These are phyloP conservation scores for Trichosanthes truncata DNA, from an alignment of 306 rosid genomes.

Conservation along the genomic window DNA sequence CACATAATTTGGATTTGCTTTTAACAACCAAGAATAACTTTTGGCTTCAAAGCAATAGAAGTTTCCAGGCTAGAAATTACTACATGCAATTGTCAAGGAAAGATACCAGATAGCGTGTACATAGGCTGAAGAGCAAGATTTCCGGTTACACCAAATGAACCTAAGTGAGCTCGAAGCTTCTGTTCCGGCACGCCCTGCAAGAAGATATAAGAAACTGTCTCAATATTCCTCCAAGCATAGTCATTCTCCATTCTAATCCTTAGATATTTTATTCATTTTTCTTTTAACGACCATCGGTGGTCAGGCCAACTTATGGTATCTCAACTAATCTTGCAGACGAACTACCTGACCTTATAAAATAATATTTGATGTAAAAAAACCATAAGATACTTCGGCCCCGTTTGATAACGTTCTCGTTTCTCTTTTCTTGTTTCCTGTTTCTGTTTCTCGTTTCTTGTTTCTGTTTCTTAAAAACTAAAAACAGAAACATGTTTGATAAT, in stretches of 20 bases:
- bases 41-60: not conserved
- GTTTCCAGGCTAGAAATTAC: not conserved
- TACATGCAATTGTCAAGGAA: slow-evolving; percentile 1
- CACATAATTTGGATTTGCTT: not conserved
- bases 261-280: not conserved
- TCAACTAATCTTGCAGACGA: not conserved
- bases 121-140: slow-evolving; percentile 99
- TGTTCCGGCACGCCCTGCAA: slow-evolving; percentile 97
- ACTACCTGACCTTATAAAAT: not conserved
- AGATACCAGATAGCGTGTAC: slow-evolving; percentile 93
- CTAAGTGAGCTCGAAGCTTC: slow-evolving; percentile 90
- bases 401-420: too few species aligned
- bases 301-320: not conserved
- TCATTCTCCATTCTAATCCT: not conserved
- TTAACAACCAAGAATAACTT: not conserved
- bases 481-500: too few species aligned
- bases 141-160: slow-evolving; percentile 98
- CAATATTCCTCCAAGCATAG: not conserved
- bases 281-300: not conserved
- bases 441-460: too few species aligned
- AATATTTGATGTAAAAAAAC: not conserved
- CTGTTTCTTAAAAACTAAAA: too few species aligned
- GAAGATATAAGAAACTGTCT: not conserved
- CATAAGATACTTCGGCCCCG: not conserved
- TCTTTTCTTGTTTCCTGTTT: too few species aligned